phyloP scores from a whole-genome alignment of 495 filamentous ascomycete species.

The Penicillium taxi region DNA sequence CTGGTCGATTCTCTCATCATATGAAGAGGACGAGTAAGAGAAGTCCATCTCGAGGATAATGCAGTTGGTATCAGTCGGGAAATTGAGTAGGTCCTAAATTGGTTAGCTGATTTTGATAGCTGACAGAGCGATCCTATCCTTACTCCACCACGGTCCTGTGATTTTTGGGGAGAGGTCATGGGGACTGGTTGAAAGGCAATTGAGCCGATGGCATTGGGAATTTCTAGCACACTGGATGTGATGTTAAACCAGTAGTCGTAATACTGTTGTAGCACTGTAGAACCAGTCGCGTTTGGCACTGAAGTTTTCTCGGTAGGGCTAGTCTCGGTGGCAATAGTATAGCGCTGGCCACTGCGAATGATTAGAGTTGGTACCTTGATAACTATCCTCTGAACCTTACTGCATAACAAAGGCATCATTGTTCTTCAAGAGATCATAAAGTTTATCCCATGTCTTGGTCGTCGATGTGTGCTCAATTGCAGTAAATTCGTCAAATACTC shows the following conservation, averaged over 20 bases:
- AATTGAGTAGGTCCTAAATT: conserved; percentile 42
- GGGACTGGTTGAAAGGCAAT: conserved; percentile 53
- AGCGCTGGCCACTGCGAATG: conserved; percentile 34
- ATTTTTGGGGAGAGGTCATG: conserved; percentile 37
- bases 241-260: conserved; percentile 47
- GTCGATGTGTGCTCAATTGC: conserved; percentile 40
- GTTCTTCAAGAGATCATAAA: conserved; percentile 40
- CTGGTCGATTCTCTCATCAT: conserved; percentile 41
- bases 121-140: conserved; percentile 5
- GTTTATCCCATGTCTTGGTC: conserved; percentile 44
- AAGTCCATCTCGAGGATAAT: conserved; percentile 53
- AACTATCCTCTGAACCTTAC: conserved; percentile 11
- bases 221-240: conserved; percentile 31
- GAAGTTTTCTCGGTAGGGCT: no score
- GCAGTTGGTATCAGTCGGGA: conserved; percentile 44
- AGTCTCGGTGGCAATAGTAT: conserved; percentile 51
- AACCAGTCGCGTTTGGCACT: conserved; percentile 36
- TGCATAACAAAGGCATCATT: conserved; percentile 33
- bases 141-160: conserved; percentile 40
- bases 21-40: conserved; percentile 35
- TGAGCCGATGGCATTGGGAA: conserved; percentile 41
- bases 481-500: conserved; percentile 50
- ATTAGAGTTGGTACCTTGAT: conserved; percentile 5
- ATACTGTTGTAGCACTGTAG: conserved; percentile 37
- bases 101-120: conserved; percentile 3